Evolutionary conservation across 768 basidiomycete genomes (phyloP).

Genomic region (Russula sp.): DNA sequence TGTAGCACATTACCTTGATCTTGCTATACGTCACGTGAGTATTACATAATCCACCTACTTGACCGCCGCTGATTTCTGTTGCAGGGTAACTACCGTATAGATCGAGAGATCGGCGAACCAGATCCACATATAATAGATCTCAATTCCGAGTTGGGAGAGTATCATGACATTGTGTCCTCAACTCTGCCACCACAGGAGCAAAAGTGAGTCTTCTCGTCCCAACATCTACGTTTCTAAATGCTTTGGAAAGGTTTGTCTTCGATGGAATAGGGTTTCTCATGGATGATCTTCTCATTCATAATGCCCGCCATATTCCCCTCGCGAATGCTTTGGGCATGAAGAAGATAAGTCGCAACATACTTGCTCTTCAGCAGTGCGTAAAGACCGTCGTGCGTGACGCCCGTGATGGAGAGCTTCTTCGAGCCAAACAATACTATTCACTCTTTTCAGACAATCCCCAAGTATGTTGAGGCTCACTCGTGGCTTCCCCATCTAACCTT

Average conservation of each 20-base stretch:
- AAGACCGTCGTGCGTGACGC: conserved; percentile 63
- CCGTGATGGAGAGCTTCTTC: conserved; percentile 62
- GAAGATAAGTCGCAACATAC: conserved; percentile 84
- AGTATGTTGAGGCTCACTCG: conserved; percentile 38
- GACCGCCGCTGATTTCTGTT: conserved; percentile 5
- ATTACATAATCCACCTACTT: too few relatives aligned
- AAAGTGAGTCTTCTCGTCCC: conserved; percentile 41
- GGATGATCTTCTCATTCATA: conserved; percentile 73
- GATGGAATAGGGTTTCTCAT: conserved; percentile 79
- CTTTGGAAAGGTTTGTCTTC: conserved; percentile 67
- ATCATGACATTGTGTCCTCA: conserved; percentile 61
- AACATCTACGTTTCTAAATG: conserved; percentile 18
- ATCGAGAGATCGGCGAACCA: conserved; percentile 83
- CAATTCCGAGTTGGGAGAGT: conserved; percentile 70
- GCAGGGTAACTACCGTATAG: conserved; percentile 80
- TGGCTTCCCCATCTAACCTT: background rate
- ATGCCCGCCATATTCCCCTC: conserved; percentile 61
- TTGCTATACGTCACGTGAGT: conserved; percentile 57
- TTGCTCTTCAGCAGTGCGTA: conserved; percentile 87
- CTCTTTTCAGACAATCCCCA: conserved; percentile 70
- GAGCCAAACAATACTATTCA: conserved; percentile 74
- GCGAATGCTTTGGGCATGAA: conserved; percentile 73
- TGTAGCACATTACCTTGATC: conserved; percentile 57
- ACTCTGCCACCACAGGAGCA: conserved; percentile 61
- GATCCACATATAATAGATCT: conserved; percentile 86